These are phyloP conservation scores for Butyriboletus loyo DNA, from an alignment of 768 basidiomycete genomes.

Conservation along the genomic window DNA sequence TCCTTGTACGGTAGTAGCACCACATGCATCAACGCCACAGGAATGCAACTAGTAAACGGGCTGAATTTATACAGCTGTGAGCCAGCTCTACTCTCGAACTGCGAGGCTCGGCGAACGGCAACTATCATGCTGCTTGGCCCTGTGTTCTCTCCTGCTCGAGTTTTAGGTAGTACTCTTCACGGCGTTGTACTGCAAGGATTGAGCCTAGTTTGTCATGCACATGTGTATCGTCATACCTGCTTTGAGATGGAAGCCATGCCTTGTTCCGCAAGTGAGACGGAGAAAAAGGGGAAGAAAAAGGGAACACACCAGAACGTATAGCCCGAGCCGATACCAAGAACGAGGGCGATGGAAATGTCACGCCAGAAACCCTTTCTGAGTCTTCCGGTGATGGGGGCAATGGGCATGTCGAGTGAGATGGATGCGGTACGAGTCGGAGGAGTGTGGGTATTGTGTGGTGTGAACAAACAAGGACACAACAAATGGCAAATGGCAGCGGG, in stretches of 20 bases:
- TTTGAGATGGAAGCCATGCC: constrained; percentile 84
- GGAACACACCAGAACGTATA: constrained; percentile 80
- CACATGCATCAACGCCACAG: constrained; percentile 10
- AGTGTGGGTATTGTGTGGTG: constrained; percentile 3
- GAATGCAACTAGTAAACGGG: constrained; percentile 11
- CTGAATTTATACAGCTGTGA: constrained; percentile 10
- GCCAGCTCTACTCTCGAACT: background rate
- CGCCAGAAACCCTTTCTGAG: constrained; percentile 92
- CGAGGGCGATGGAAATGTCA: constrained; percentile 71
- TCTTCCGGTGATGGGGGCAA: constrained; percentile 90
- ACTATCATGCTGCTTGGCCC: constrained; percentile 11
- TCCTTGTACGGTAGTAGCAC: background rate
- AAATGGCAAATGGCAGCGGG: constrained; percentile 27
- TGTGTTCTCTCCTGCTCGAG: constrained; percentile 58
- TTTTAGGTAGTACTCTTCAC: constrained; percentile 85
- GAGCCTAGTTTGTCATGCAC: constrained; percentile 11
- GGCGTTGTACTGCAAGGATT: constrained; percentile 61
- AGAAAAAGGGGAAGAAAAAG: constrained; percentile 6
- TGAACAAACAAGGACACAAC: constrained; percentile 33
- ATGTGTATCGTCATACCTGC: constrained; percentile 46
- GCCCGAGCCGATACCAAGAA: constrained; percentile 69
- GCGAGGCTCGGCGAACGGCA: background rate
- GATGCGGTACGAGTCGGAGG: constrained; percentile 30
- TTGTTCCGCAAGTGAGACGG: constrained; percentile 34
- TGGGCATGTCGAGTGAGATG: constrained; percentile 52